Conservation (phyloP, 306 rosid species). For the Sesbania bispinosa region DNA sequence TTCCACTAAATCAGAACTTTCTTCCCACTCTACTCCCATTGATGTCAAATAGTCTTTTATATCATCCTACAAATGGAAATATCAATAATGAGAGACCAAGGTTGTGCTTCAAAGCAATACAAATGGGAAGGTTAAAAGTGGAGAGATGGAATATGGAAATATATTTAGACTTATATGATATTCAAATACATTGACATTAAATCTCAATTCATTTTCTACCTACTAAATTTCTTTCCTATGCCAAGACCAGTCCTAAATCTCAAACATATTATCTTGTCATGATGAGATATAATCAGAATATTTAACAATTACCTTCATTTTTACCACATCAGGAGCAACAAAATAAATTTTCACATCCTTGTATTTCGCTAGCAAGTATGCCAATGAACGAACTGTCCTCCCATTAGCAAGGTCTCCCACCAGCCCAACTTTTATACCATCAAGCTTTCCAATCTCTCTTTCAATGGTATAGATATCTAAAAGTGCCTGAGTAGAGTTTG, state of each 20-base stretch:
- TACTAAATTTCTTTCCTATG: neutral
- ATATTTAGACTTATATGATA: neutral
- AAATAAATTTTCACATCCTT: conserved; percentile 65
- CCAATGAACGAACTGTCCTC: conserved; percentile 86
- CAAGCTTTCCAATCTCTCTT: conserved; percentile 75
- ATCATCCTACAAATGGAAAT: conserved; percentile 57
- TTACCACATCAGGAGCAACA: conserved; percentile 76
- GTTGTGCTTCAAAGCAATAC: neutral
- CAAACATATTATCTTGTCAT: neutral
- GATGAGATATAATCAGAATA: conserved; percentile 2
- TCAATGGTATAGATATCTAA: conserved; percentile 79
- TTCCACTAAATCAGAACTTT: conserved; percentile 74
- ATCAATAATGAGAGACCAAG: neutral
- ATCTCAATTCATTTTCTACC: conserved; percentile 2
- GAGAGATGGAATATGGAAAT: neutral
- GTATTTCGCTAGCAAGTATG: conserved; percentile 82
- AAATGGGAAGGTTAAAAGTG: neutral
- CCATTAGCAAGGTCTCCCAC: conserved; percentile 94
- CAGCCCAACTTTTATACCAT: conserved; percentile 73
- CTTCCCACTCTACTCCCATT: conserved; percentile 75
- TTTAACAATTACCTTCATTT: conserved; percentile 68
- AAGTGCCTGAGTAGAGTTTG: conserved; percentile 59
- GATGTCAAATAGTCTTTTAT: conserved; percentile 75
- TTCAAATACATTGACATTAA: neutral
- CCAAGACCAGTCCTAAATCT: neutral